These are phyloP conservation scores for Aspergillus ostianus DNA, from an alignment of 495 filamentous ascomycete genomes.

Conservation along the genomic window DNA sequence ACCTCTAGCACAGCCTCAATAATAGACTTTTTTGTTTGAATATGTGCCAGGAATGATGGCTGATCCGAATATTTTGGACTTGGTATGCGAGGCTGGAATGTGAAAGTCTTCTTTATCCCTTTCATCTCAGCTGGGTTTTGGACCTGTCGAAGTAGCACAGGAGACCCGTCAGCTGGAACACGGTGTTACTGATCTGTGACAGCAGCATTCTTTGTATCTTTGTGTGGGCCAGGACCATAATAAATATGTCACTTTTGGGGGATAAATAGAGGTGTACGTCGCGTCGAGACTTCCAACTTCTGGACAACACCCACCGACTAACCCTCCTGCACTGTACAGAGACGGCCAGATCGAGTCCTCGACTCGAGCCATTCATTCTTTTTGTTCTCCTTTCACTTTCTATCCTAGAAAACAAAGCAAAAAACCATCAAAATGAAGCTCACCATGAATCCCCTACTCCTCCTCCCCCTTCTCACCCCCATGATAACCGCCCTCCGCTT, in stretches of 20 bases:
- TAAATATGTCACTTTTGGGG: not conserved
- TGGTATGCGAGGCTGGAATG: not conserved
- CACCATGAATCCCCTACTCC: conserved; percentile 27
- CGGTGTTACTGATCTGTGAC: not conserved
- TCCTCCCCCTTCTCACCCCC: conserved; percentile 36
- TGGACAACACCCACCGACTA: not conserved
- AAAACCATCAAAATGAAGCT: conserved; percentile 26
- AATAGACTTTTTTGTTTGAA: not conserved
- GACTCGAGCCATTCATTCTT: not conserved
- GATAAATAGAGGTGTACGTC: not conserved
- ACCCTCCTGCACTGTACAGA: not conserved
- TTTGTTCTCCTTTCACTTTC: not conserved
- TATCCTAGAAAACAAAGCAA: not conserved
- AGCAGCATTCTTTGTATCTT: not conserved
- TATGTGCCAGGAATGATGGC: not conserved
- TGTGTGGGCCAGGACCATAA: not conserved
- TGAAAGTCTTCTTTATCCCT: not conserved
- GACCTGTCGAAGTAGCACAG: not conserved
- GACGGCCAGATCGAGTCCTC: too few species aligned
- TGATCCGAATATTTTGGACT: not conserved
- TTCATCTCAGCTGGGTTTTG: not conserved
- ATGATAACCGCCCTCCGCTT: conserved; percentile 30
- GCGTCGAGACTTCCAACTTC: not conserved
- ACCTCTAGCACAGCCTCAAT: not conserved
- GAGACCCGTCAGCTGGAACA: not conserved